These are phyloP conservation scores for Beauveria brongniartii DNA, from an alignment of 2,329 filamentous ascomycete genomes.

Conservation along the genomic window DNA sequence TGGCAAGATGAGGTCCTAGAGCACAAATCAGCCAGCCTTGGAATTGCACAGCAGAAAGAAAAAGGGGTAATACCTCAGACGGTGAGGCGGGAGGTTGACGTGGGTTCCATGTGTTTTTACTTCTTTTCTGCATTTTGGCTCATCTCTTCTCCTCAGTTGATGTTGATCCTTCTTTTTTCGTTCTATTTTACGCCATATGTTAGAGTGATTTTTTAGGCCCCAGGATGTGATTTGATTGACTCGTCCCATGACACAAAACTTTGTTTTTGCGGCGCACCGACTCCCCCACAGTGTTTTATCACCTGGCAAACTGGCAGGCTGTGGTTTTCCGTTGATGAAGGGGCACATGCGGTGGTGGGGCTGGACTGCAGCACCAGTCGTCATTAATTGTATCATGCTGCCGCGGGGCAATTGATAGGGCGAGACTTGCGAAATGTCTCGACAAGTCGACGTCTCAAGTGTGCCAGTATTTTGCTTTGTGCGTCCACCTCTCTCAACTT, in stretches of 20 bases:
- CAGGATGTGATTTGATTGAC: constrained; percentile 2
- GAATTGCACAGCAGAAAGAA: too few relatives aligned
- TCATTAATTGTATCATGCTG: not conserved
- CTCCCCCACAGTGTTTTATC: constrained; percentile 7
- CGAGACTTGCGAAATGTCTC: not conserved
- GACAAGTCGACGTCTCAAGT: not conserved
- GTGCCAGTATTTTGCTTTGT: not conserved
- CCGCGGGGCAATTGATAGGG: not conserved
- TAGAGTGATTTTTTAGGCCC: not conserved
- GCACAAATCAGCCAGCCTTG: too few relatives aligned
- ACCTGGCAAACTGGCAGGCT: not conserved
- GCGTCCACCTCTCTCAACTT: not conserved
- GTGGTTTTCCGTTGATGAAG: not conserved
- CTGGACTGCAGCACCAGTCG: not conserved
- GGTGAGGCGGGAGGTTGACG: too few relatives aligned
- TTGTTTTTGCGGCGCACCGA: constrained; percentile 7
- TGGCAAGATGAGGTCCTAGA: too few relatives aligned
- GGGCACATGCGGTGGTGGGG: constrained; percentile 1
- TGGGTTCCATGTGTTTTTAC: not conserved
- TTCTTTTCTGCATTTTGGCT: not conserved
- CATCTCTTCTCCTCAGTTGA: not conserved
- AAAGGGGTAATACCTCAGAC: too few relatives aligned
- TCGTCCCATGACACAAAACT: constrained; percentile 5
- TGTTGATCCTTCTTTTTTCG: not conserved
- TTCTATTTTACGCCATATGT: not conserved